Evolutionary conservation across 2,329 filamentous ascomycete species (phyloP).

Genomic region (Paraphoma sp.): DNA sequence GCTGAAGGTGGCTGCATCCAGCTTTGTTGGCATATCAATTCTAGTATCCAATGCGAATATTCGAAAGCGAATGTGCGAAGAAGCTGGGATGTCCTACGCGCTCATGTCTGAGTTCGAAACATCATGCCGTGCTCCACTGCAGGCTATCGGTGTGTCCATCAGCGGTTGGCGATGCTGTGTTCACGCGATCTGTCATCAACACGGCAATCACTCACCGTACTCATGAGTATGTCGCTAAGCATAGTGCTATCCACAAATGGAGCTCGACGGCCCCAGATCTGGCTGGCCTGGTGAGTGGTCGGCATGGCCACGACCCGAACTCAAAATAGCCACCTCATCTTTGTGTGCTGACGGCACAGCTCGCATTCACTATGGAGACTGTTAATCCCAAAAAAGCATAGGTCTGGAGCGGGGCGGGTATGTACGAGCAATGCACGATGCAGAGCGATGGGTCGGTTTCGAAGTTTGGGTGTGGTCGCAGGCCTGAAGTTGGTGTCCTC

Average conservation of each 20-base stretch:
- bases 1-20: neutral
- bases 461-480: neutral
- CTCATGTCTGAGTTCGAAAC: neutral
- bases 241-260: neutral
- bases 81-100: neutral
- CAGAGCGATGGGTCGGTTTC: neutral
- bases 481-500: neutral
- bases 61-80: too few species aligned
- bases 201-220: neutral
- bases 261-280: neutral
- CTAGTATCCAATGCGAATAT: too few species aligned
- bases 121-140: too few species aligned
- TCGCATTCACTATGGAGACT: neutral
- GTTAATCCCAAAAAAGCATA: neutral
- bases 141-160: too few species aligned
- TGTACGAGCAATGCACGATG: neutral
- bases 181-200: too few species aligned
- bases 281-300: neutral
- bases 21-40: neutral
- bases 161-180: too few species aligned
- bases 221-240: neutral
- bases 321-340: constrained; percentile 3
- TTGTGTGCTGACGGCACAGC: neutral
- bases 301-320: neutral
- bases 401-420: neutral